phyloP scores from a whole-genome alignment of 306 rosid species.

The Begonia loranthoides region DNA sequence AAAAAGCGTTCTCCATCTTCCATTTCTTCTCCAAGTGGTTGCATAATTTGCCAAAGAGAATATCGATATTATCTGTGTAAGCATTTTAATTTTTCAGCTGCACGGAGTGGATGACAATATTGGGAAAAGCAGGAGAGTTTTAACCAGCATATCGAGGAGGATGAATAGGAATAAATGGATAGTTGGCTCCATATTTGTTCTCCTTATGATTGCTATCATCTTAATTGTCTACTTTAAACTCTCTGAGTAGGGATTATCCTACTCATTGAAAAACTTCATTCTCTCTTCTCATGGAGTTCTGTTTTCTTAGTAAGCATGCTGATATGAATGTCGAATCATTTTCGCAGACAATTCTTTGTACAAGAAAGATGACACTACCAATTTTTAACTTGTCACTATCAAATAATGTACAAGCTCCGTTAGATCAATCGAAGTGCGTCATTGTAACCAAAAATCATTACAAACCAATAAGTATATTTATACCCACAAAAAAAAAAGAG shows the following conservation, averaged over 20 bases:
- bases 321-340: not conserved
- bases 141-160: slow-evolving; percentile 71
- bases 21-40: too few relatives aligned
- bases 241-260: slow-evolving; percentile 21
- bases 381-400: too few relatives aligned
- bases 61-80: too few relatives aligned
- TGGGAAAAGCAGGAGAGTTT: slow-evolving; percentile 74
- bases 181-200: slow-evolving; percentile 38
- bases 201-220: slow-evolving; percentile 51
- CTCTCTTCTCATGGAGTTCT: not conserved
- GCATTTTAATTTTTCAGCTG: slow-evolving; percentile 33
- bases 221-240: slow-evolving; percentile 79
- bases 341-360: not conserved
- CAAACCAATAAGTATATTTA: too few relatives aligned
- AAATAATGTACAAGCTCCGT: too few relatives aligned
- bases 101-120: slow-evolving; percentile 89
- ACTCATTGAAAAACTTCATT: not conserved
- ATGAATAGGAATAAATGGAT: slow-evolving; percentile 84
- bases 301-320: not conserved
- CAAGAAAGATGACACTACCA: too few relatives aligned
- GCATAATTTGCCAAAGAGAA: too few relatives aligned
- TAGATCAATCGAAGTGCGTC: too few relatives aligned
- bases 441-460: too few relatives aligned
- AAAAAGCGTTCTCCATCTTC: too few relatives aligned
- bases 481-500: too few relatives aligned